phyloP scores from a whole-genome alignment of 805 yeast genomes.

The Maudiozyma turicensis region DNA sequence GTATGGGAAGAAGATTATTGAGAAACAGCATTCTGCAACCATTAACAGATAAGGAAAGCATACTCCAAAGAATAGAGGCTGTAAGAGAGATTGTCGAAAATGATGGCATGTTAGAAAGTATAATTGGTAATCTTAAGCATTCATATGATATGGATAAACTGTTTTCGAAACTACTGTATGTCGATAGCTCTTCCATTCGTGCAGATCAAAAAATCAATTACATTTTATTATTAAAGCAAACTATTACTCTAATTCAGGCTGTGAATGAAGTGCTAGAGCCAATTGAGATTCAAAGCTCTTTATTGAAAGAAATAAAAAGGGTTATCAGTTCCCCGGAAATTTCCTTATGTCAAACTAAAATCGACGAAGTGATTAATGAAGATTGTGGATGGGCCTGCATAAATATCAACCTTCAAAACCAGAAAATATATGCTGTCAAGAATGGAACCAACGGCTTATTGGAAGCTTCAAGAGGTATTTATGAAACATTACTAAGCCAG shows the following conservation, averaged over 20 bases:
- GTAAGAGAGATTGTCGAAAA: slow-evolving; percentile 30
- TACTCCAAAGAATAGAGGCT: slow-evolving; percentile 30
- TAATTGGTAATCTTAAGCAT: slow-evolving; percentile 18
- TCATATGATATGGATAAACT: slow-evolving; percentile 35
- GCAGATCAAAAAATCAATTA: slow-evolving; percentile 34
- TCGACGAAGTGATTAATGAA: slow-evolving; percentile 32
- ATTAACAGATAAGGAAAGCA: slow-evolving; percentile 31
- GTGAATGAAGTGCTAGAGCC: slow-evolving; percentile 12
- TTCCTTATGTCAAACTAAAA: slow-evolving; percentile 13
- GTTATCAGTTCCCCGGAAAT: slow-evolving; percentile 24
- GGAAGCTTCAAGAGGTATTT: slow-evolving; percentile 36
- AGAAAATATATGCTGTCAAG: slow-evolving; percentile 36
- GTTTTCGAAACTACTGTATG: slow-evolving; percentile 30
- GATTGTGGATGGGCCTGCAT: slow-evolving; percentile 36
- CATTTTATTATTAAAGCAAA: slow-evolving; percentile 32
- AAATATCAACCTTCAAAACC: slow-evolving; percentile 35
- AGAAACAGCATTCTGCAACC: slow-evolving; percentile 40
- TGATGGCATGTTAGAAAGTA: slow-evolving; percentile 6
- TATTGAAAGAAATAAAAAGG: slow-evolving; percentile 25
- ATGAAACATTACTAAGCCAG: slow-evolving; percentile 32
- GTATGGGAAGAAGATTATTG: slow-evolving; percentile 38
- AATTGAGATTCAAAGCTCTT: slow-evolving; percentile 4
- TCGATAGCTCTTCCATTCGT: slow-evolving; percentile 16
- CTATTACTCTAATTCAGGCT: slow-evolving; percentile 19
- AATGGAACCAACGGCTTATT: slow-evolving; percentile 37